Conservation (phyloP, 2,329 filamentous ascomycete species). For the Tolypocladium paradoxum region DNA sequence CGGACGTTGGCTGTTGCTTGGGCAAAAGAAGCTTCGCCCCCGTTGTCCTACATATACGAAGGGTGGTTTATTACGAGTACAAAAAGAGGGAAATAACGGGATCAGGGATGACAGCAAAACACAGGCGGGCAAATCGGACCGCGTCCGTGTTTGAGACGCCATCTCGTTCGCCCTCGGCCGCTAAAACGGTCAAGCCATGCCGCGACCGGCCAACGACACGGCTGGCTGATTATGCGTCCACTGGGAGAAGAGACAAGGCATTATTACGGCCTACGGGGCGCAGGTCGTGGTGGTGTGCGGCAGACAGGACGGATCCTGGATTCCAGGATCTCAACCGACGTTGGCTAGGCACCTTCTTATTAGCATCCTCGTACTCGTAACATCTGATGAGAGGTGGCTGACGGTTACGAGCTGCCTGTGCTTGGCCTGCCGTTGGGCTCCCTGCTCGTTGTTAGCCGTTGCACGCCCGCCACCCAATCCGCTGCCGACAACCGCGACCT, state of each 20-base stretch:
- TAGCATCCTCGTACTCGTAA: neutral
- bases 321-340: neutral
- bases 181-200: neutral
- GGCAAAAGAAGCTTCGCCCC: no score
- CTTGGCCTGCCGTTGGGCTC: neutral
- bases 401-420: neutral
- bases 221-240: neutral
- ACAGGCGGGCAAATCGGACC: neutral
- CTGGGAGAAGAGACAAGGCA: neutral
- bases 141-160: neutral
- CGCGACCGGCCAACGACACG: neutral
- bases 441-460: neutral
- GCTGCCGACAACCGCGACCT: neutral
- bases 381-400: neutral
- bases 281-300: neutral
- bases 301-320: neutral
- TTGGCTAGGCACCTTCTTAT: neutral
- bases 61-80: neutral
- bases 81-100: neutral
- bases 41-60: no score
- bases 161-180: neutral
- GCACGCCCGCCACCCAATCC: neutral
- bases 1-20: no score
- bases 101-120: neutral
- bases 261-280: no score